Conservation (phyloP, 495 filamentous ascomycete genomes). For the Penicillium lagena region DNA sequence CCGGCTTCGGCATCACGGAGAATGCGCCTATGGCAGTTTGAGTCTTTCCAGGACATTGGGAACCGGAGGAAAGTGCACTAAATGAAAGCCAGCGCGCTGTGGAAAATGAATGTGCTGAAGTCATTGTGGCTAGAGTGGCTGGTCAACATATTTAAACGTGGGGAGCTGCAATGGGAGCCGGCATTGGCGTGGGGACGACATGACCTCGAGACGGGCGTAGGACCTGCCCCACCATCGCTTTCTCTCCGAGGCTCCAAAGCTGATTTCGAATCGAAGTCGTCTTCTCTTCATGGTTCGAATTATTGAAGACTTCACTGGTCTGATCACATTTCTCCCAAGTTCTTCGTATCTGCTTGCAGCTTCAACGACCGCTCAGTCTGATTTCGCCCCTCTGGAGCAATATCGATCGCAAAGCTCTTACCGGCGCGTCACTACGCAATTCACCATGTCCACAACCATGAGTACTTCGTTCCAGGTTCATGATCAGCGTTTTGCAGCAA, state of each 20-base stretch:
- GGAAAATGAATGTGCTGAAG: not conserved
- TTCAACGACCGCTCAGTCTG: not conserved
- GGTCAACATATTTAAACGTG: not conserved
- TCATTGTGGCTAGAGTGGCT: not conserved
- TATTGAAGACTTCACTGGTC: not conserved
- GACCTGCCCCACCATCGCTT: not conserved
- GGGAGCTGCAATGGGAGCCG: not conserved
- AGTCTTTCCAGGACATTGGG: constrained; percentile 11
- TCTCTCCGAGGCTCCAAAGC: not conserved
- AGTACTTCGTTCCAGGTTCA: constrained; percentile 11
- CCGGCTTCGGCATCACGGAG: constrained; percentile 56
- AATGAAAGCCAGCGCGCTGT: not conserved
- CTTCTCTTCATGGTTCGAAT: not conserved
- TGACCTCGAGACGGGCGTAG: not conserved
- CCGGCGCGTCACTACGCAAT: not conserved
- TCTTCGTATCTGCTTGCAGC: not conserved
- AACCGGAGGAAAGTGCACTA: too few relatives aligned
- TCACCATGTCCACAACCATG: not conserved
- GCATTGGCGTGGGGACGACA: not conserved
- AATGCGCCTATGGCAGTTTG: constrained; percentile 30
- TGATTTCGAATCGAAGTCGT: not conserved
- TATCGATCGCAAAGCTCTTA: not conserved
- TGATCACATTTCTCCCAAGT: not conserved
- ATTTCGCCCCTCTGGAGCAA: not conserved
- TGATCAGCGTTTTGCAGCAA: constrained; percentile 20